These are phyloP conservation scores for Chytriomyces confervae DNA, from an alignment of 192 early-diverging fungal genomes.

Conservation along the genomic window DNA sequence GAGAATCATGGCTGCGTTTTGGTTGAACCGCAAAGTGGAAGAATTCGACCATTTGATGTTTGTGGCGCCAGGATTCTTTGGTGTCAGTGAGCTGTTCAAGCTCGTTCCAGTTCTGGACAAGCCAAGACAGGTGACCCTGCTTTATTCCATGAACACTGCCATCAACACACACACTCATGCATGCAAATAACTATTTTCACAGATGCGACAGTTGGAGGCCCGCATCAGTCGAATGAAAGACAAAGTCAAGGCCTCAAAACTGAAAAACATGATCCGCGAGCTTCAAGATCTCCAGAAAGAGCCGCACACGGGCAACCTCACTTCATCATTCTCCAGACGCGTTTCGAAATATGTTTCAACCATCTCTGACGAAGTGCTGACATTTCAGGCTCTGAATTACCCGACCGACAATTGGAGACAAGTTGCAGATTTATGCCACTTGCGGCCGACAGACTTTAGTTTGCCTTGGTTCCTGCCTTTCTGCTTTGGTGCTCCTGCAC, in stretches of 20 bases:
- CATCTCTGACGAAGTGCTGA: constrained; percentile 31
- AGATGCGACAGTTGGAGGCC: constrained; percentile 10
- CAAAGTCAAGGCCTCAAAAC: constrained; percentile 11
- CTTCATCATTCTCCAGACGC: constrained; percentile 23
- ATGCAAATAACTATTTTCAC: not conserved
- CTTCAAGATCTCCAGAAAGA: constrained; percentile 20
- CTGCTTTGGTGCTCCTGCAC: constrained; percentile 25
- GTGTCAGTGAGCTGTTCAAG: constrained; percentile 36
- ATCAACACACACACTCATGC: not conserved
- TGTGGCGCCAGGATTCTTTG: constrained; percentile 26
- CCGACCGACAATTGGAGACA: constrained; percentile 24
- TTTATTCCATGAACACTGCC: not conserved
- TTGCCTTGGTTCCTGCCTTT: constrained; percentile 23
- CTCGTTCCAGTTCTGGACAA: constrained; percentile 31
- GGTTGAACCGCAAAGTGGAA: constrained; percentile 2
- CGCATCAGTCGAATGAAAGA: constrained; percentile 16
- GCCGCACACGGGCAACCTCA: constrained; percentile 22
- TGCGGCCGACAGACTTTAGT: not conserved
- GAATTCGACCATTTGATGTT: constrained; percentile 32
- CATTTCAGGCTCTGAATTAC: constrained; percentile 30
- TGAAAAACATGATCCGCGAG: constrained; percentile 21
- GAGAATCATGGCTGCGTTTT: constrained; percentile 31
- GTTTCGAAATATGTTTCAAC: constrained; percentile 18
- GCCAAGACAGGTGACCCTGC: constrained; percentile 32
- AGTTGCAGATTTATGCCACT: constrained; percentile 21